phyloP scores from a whole-genome alignment of 78 protist species.

The Monosiga brevicollis region DNA sequence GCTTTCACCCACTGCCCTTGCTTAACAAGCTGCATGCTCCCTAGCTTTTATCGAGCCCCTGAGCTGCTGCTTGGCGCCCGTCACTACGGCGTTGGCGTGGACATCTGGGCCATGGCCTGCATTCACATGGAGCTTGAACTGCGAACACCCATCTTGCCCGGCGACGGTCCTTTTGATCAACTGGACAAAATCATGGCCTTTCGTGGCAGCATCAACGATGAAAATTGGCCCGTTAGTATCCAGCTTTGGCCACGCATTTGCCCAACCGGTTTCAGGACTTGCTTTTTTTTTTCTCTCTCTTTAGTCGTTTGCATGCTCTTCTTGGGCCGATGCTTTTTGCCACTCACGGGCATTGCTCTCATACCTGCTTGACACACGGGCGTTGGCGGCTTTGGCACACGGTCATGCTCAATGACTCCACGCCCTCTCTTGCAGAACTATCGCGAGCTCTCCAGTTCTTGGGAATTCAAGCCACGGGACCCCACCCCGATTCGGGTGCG shows the following conservation, averaged over 20 bases:
- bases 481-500: not conserved
- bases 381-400: not conserved
- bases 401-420: not conserved
- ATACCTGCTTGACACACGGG: not conserved
- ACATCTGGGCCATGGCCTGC: constrained; percentile 91
- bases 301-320: not conserved
- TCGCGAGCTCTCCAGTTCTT: not conserved
- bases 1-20: not conserved
- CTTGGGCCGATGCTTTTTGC: not conserved
- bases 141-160: constrained; percentile 83
- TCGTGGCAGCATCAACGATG: constrained; percentile 66
- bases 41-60: constrained; percentile 79
- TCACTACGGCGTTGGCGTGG: constrained; percentile 79
- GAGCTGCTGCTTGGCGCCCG: constrained; percentile 84
- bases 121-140: constrained; percentile 92
- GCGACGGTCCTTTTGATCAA: constrained; percentile 89
- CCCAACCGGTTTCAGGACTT: no score
- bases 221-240: constrained; percentile 56
- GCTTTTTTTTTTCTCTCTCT: constrained; percentile 10
- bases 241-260: no score
- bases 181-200: constrained; percentile 79
- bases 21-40: no score
- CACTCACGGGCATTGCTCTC: not conserved
- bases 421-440: not conserved
- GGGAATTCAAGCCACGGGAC: not conserved